Percentiles rank a stretch among this genome's conserved stretches.
Conservation (phyloP, 805 yeast genomes). For the Starmerella roubikii region DNA sequence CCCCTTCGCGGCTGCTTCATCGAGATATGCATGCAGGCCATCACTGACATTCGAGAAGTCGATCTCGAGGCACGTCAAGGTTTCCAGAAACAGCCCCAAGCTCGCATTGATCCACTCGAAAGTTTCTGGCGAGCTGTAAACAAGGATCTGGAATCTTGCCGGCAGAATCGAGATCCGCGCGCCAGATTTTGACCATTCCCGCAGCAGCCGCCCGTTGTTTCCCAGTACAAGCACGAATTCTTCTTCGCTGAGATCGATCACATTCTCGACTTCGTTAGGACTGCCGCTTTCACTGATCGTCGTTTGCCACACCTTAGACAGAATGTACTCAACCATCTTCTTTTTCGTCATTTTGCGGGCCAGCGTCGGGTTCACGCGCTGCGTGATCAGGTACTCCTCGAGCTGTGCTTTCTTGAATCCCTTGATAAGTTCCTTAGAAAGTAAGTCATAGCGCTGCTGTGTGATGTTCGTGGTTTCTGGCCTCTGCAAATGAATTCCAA, state of each 20-base stretch:
- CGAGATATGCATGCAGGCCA: background rate
- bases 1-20: background rate
- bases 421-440: constrained; percentile 18
- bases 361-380: background rate
- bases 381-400: constrained; percentile 8
- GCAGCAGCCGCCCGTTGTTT: constrained; percentile 30
- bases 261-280: constrained; percentile 24
- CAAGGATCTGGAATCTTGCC: constrained; percentile 25
- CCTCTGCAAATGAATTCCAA: constrained; percentile 11
- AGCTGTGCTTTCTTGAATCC: constrained; percentile 24
- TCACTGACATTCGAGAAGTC: constrained; percentile 21
- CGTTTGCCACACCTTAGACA: constrained; percentile 29
- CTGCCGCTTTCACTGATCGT: constrained; percentile 9
- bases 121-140: constrained; percentile 33
- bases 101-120: constrained; percentile 33
- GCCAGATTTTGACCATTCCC: constrained; percentile 33
- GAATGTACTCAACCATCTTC: constrained; percentile 23
- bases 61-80: constrained; percentile 24
- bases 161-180: constrained; percentile 29
- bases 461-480: constrained; percentile 11
- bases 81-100: constrained; percentile 20
- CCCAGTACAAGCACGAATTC: constrained; percentile 33
- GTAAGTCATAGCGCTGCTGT: constrained; percentile 12
- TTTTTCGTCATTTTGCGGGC: constrained; percentile 10
- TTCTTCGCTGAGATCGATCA: constrained; percentile 26